A percentile compares a stretch with the other conserved stretches of the same genome.
Evolutionary conservation across 78 protist genomes (phyloP).

Genomic region (Guillardia theta): DNA sequence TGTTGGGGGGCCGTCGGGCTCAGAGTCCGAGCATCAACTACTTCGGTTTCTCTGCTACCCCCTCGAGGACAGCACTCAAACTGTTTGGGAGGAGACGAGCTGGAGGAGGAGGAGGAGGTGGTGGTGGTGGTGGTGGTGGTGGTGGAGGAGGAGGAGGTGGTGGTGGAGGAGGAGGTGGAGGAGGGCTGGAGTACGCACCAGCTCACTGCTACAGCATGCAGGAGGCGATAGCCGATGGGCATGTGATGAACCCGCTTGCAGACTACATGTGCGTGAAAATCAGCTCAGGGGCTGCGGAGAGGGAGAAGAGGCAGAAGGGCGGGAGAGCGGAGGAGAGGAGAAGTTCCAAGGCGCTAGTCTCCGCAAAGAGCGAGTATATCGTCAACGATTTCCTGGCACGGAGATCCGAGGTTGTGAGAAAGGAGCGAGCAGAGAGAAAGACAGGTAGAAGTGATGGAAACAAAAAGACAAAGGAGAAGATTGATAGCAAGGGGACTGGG

Average conservation of each 20-base stretch:
- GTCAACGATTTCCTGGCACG: not conserved
- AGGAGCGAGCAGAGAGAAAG: not conserved
- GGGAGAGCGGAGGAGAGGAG: not conserved
- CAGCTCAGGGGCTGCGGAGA: too few species aligned
- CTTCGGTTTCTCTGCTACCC: constrained; percentile 14
- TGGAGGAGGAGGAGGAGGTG: too few species aligned
- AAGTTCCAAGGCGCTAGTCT: not conserved
- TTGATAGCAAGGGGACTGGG: not conserved
- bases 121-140: too few species aligned
- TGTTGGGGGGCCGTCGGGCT: not conserved
- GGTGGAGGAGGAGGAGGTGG: too few species aligned
- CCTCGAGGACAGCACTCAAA: not conserved
- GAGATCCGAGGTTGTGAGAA: not conserved
- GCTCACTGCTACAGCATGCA: constrained; percentile 3
- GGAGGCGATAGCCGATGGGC: not conserved
- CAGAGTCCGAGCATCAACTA: not conserved
- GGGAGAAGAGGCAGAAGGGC: not conserved
- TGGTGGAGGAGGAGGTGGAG: not conserved
- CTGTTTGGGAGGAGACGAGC: not conserved
- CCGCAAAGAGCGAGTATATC: not conserved
- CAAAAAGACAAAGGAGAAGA: not conserved
- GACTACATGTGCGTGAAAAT: not conserved
- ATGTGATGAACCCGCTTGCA: not conserved
- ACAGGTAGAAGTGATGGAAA: too few species aligned
- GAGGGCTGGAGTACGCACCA: not conserved